These are phyloP conservation scores for Torulaspora franciscae DNA, from an alignment of 805 yeast species.

Conservation along the genomic window DNA sequence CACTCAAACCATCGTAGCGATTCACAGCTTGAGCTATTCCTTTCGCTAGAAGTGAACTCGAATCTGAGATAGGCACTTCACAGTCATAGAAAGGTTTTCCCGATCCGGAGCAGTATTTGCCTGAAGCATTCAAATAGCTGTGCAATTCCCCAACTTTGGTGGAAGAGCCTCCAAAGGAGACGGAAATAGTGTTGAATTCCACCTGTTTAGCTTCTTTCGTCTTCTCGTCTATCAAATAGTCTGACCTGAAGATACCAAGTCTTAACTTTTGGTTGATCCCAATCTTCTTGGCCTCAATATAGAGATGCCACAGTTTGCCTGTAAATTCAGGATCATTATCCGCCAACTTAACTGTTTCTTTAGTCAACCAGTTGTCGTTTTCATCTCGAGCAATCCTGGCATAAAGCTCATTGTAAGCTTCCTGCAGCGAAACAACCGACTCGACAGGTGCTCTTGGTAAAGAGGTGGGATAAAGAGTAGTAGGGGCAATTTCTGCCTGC, in stretches of 20 bases:
- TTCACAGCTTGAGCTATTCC: constrained; percentile 66
- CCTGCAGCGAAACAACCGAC: constrained; percentile 62
- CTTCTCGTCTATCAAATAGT: constrained; percentile 62
- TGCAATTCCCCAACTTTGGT: constrained; percentile 76
- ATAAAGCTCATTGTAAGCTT: constrained; percentile 67
- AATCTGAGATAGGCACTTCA: constrained; percentile 59
- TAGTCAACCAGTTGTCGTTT: constrained; percentile 57
- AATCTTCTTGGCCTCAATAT: constrained; percentile 43
- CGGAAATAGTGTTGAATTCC: constrained; percentile 93
- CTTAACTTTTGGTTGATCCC: constrained; percentile 62
- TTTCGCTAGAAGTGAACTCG: constrained; percentile 54
- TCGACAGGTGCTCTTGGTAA: constrained; percentile 65
- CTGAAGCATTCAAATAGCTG: constrained; percentile 53
- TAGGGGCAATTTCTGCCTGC: constrained; percentile 66
- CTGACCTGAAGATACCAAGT: constrained; percentile 84
- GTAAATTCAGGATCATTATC: constrained; percentile 71
- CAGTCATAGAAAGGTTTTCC: constrained; percentile 42
- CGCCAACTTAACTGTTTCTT: constrained; percentile 51
- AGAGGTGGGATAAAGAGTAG: constrained; percentile 88
- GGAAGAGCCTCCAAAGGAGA: constrained; percentile 89
- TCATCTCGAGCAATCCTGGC: constrained; percentile 54
- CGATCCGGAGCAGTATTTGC: constrained; percentile 45
- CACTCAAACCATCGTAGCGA: constrained; percentile 41
- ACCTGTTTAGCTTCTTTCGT: constrained; percentile 71
- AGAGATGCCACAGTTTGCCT: constrained; percentile 63